Conservation (phyloP, 768 basidiomycete species). For the Neoboletus brunneissimus region DNA sequence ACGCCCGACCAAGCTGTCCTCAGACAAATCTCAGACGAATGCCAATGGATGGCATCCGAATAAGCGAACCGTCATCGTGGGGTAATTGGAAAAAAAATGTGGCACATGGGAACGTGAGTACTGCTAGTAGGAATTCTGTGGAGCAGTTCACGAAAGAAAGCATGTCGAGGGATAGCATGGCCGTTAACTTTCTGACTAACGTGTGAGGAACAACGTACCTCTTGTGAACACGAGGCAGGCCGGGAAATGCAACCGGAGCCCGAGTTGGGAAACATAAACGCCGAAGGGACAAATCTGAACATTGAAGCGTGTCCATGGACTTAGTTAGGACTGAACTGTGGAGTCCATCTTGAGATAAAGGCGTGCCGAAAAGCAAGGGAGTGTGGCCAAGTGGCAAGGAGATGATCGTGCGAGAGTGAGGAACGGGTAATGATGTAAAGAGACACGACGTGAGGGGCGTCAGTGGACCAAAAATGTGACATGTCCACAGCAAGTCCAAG, state of each 20-base stretch:
- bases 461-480: conserved; percentile 16
- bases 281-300: conserved; percentile 10
- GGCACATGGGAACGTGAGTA: conserved; percentile 7
- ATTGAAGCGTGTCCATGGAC: conserved; percentile 18
- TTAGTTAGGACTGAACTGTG: conserved; percentile 17
- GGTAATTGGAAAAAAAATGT: conserved; percentile 14
- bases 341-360: conserved; percentile 9
- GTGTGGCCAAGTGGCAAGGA: conserved; percentile 11
- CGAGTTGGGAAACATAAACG: conserved; percentile 18
- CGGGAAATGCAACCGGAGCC: conserved; percentile 8
- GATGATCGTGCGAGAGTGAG: conserved; percentile 16
- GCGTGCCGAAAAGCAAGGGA: conserved; percentile 6
- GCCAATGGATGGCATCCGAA: neutral
- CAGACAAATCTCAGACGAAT: neutral
- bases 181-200: conserved; percentile 10
- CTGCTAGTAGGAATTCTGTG: conserved; percentile 11
- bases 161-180: conserved; percentile 7
- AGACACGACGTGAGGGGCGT: conserved; percentile 19
- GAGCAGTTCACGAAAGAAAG: conserved; percentile 12
- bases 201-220: conserved; percentile 13
- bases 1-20: conserved; percentile 6
- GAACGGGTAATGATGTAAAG: conserved; percentile 24
- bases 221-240: conserved; percentile 21
- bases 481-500: conserved; percentile 10
- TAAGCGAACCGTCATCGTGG: conserved; percentile 21